Percentiles rank a stretch among this genome's conserved stretches.
Conservation (phyloP, 2,329 filamentous ascomycete species). For the Phyllosticta citribraziliensis region DNA sequence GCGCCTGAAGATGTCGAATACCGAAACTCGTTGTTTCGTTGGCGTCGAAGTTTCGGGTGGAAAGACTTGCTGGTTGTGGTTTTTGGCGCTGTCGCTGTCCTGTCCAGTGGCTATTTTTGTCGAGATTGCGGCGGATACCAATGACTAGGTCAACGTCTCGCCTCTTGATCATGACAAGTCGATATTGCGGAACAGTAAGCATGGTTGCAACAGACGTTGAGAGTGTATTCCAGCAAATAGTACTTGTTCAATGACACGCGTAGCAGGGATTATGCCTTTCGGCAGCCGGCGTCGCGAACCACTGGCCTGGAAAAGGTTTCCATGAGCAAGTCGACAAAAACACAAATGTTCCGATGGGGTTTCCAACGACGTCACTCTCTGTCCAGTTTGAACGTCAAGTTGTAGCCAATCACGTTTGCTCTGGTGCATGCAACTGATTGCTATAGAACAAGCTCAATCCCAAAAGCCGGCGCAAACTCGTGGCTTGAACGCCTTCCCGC, state of each 20-base stretch:
- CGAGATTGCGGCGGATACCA: not conserved
- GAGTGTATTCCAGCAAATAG: not conserved
- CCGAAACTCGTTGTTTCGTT: not conserved
- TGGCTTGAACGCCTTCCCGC: not conserved
- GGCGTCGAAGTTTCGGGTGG: not conserved
- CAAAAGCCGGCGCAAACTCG: not conserved
- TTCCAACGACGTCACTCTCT: not conserved
- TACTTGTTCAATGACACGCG: not conserved
- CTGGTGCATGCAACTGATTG: not conserved
- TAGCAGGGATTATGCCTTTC: not conserved
- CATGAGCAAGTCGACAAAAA: not conserved
- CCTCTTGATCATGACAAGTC: not conserved
- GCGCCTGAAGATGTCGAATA: not conserved
- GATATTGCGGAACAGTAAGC: not conserved
- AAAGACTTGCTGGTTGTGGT: not conserved
- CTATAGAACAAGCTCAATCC: not conserved
- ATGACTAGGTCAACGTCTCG: not conserved
- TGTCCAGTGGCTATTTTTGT: not conserved
- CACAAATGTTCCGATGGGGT: not conserved
- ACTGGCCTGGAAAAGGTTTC: not conserved
- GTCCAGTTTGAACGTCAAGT: not conserved
- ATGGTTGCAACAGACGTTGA: not conserved
- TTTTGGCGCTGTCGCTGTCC: not conserved
- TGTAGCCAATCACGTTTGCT: not conserved
- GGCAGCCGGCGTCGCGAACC: not conserved